A percentile compares a stretch with the other conserved stretches of the same genome.
These are phyloP conservation scores for Protomyces arabidopsidicola DNA, from an alignment of 1,139 yeast species.

Conservation along the genomic window DNA sequence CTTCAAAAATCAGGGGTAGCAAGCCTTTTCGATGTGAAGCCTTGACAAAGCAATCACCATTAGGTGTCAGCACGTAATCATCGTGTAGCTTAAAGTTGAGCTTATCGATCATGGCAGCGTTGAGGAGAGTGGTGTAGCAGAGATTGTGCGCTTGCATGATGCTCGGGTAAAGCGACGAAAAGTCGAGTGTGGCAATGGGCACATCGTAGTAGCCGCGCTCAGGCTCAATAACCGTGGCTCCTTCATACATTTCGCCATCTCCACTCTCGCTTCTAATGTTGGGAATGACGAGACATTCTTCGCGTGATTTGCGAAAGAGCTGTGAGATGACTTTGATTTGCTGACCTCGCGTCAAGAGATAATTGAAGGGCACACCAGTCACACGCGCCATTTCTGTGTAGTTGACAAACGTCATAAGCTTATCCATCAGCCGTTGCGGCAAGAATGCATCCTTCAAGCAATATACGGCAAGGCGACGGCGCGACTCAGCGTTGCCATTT, in stretches of 20 bases:
- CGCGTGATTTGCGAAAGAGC: slow-evolving; percentile 81
- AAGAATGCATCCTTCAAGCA: slow-evolving; percentile 94
- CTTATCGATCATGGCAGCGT: slow-evolving; percentile 62
- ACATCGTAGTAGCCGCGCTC: slow-evolving; percentile 90
- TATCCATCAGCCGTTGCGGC: slow-evolving; percentile 81
- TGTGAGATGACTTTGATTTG: slow-evolving; percentile 97
- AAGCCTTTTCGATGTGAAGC: slow-evolving; percentile 69
- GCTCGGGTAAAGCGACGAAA: slow-evolving; percentile 94
- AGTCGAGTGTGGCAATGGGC: slow-evolving; percentile 96
- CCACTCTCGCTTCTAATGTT: slow-evolving; percentile 77
- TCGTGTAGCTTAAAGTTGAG: slow-evolving; percentile 59
- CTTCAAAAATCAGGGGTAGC: slow-evolving; percentile 84
- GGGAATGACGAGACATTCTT: slow-evolving; percentile 82
- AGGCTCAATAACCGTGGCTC: slow-evolving; percentile 98
- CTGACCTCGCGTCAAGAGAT: slow-evolving; percentile 84
- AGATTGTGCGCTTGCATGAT: slow-evolving; percentile 99
- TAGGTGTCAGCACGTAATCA: slow-evolving; percentile 85
- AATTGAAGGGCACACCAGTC: slow-evolving; percentile 96
- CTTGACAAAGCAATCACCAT: slow-evolving; percentile 84
- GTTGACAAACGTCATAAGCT: slow-evolving; percentile 91
- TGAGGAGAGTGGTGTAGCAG: slow-evolving; percentile 85
- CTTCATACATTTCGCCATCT: slow-evolving; percentile 86
- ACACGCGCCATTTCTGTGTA: slow-evolving; percentile 99
- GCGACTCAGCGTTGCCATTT: slow-evolving; percentile 84
- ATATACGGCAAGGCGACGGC: slow-evolving; percentile 92